phyloP scores from a whole-genome alignment of 139 green algal species.

The Chlorella sorokiniana region DNA sequence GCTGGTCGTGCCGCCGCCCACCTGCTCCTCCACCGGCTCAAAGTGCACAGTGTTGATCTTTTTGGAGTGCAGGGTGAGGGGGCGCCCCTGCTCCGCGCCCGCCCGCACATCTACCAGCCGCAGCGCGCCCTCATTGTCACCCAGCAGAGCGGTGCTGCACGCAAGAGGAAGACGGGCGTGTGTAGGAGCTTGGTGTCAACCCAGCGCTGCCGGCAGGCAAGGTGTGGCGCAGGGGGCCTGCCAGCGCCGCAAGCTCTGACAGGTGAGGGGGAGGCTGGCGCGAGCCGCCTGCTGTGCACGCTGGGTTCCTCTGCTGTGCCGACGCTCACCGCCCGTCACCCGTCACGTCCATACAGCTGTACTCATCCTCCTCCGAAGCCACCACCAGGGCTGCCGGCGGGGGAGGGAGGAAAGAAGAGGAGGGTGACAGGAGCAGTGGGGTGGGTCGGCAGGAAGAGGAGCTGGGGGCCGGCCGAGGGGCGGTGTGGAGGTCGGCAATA shows the following conservation, averaged over 20 bases:
- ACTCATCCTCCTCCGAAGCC: conserved; percentile 51
- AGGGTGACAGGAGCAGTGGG: too few relatives aligned
- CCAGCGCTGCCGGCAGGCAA: too few relatives aligned
- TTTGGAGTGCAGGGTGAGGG: conserved; percentile 42
- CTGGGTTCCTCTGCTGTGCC: neutral
- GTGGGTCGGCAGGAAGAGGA: neutral
- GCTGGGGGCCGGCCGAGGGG: too few relatives aligned
- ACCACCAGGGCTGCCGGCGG: conserved; percentile 18
- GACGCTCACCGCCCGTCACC: conserved; percentile 33
- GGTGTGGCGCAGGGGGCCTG: too few relatives aligned
- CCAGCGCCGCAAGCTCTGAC: too few relatives aligned
- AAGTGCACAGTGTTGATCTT: conserved; percentile 70
- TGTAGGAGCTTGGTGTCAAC: neutral
- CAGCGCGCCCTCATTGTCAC: conserved; percentile 40
- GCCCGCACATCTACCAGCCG: conserved; percentile 26
- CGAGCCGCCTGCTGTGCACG: neutral
- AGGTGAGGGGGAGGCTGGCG: too few relatives aligned
- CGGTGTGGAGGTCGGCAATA: too few relatives aligned
- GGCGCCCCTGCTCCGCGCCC: neutral
- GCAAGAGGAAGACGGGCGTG: neutral
- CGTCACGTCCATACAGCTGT: conserved; percentile 54
- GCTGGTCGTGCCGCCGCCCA: neutral
- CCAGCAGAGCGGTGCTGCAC: conserved; percentile 31
- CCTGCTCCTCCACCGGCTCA: conserved; percentile 37
- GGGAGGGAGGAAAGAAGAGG: neutral